phyloP scores from a whole-genome alignment of 345 rosid genomes.

The Camelina laxa region DNA sequence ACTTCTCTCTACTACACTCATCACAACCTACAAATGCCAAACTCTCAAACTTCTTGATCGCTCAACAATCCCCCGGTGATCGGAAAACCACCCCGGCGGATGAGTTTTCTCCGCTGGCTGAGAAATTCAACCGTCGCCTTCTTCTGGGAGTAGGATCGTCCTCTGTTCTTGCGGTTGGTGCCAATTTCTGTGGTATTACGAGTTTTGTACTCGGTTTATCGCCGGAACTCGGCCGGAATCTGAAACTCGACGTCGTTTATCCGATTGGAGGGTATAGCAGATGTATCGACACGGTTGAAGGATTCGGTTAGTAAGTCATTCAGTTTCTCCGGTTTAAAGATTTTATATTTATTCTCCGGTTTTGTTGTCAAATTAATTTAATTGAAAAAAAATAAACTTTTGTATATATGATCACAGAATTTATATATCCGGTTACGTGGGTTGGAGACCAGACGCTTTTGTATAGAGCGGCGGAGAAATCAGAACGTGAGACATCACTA shows the following conservation, averaged over 20 bases:
- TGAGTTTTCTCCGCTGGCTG: conserved; percentile 69
- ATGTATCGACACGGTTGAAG: conserved; percentile 69
- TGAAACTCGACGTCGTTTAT: conserved; percentile 84
- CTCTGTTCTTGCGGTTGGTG: conserved; percentile 76
- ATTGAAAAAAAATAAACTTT: neutral
- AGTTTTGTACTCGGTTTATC: conserved; percentile 78
- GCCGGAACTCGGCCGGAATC: conserved; percentile 63
- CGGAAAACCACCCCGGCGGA: conserved; percentile 59
- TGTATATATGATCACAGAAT: conserved; percentile 50
- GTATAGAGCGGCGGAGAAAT: conserved; percentile 70
- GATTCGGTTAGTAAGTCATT: conserved; percentile 76
- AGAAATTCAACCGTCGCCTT: conserved; percentile 66
- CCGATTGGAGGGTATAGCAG: conserved; percentile 78
- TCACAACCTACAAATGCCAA: conserved; percentile 9
- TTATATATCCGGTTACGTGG: conserved; percentile 78
- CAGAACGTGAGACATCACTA: conserved; percentile 66
- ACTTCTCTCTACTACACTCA: conserved; percentile 26
- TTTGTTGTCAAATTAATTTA: too few relatives aligned
- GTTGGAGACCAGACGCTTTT: conserved; percentile 82
- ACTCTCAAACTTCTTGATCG: conserved; percentile 37
- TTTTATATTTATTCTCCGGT: neutral
- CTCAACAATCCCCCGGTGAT: conserved; percentile 50
- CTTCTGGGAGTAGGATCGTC: conserved; percentile 73
- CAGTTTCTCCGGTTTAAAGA: neutral
- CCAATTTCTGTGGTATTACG: conserved; percentile 79